phyloP scores from a whole-genome alignment of 139 green algal genomes.

The Chlorella ohadii region DNA sequence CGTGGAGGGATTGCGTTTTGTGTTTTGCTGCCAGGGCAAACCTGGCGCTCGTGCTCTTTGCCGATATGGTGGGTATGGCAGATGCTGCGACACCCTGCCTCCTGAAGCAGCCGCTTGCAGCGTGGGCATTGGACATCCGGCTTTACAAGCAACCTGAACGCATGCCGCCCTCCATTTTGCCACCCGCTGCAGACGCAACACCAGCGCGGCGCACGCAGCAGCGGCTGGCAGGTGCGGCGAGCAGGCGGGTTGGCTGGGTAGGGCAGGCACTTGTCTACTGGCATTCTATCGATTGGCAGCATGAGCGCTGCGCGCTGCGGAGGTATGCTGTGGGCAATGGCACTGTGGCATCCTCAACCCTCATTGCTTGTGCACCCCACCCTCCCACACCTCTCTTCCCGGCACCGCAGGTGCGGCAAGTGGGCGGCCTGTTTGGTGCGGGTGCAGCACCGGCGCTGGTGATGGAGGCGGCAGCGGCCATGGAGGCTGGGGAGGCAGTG shows the following conservation, averaged over 20 bases:
- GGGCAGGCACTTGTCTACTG: too few relatives aligned
- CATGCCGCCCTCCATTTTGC: too few relatives aligned
- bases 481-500: constrained; percentile 61
- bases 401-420: constrained; percentile 51
- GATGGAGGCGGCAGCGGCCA: constrained; percentile 56
- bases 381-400: too few relatives aligned
- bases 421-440: constrained; percentile 62
- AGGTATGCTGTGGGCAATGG: too few relatives aligned
- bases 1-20: not conserved
- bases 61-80: constrained; percentile 68
- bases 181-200: constrained; percentile 63
- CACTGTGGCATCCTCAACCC: too few relatives aligned
- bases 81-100: too few relatives aligned
- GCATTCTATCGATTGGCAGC: too few relatives aligned
- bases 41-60: constrained; percentile 79
- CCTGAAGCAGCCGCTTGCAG: too few relatives aligned
- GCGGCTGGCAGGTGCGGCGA: constrained; percentile 51
- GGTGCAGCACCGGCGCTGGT: constrained; percentile 38
- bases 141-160: too few relatives aligned
- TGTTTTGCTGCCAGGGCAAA: not conserved
- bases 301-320: too few relatives aligned
- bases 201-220: constrained; percentile 42
- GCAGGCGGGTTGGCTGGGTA: constrained; percentile 65
- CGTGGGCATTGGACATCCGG: too few relatives aligned
- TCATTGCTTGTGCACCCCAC: too few relatives aligned